Base-by-base conservation (phyloP, 495 filamentous ascomycete species). In the Lasiosphaeria miniovina region DNA sequence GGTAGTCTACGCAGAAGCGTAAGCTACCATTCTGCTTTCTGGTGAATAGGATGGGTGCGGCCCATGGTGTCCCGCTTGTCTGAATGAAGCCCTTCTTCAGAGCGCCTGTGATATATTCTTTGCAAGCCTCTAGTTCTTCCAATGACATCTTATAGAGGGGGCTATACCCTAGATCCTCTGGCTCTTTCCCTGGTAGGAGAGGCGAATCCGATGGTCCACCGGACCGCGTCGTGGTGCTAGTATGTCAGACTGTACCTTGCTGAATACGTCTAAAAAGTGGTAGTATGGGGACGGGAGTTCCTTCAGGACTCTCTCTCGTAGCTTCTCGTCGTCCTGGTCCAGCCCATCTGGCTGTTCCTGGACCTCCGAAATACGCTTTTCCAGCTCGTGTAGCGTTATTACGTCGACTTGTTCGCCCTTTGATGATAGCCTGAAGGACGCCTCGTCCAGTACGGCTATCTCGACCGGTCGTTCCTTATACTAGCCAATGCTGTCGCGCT, bases 1-100 rank as follows among this genome's bases (percentile, higher is more conserved):
- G 57, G 54, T 79, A 84, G 50, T 84, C 70, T 0, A 82, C 62
- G 68, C 71, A 84, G 45, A 86, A 61, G 0, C 68, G 53, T 0
- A 81, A 40, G 0, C 59, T 59, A 4, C 72, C 70, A 34, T 68
- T 63, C 1, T 52, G 54, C 53, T 80, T 82, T 3, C 34, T n/a
- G 0, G 64, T 67, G 41, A 81, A 74, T 0, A 81, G 52, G 11
- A 82, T 65, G 10, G 64, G 72, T 0, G 69, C 66, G 0, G 62
- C 65, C 5, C 50, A 66, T 0, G 57, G 60, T 2, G 70, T 50
- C 8, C 3, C 8, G 6, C 46, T 61, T n/a, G 57, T 33, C 9
- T 10, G 11, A 11, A 65, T 58, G 17, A 59, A 62, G 12, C 56
- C 52, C 15, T 61, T 65, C 1, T 33, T 15, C 1, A 65, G 52